Evolutionary conservation across 1,284 basidiomycete genomes (phyloP), one percentile per base, ranked within the genome.

Genomic region (Cystobasidium pallidum): DNA sequence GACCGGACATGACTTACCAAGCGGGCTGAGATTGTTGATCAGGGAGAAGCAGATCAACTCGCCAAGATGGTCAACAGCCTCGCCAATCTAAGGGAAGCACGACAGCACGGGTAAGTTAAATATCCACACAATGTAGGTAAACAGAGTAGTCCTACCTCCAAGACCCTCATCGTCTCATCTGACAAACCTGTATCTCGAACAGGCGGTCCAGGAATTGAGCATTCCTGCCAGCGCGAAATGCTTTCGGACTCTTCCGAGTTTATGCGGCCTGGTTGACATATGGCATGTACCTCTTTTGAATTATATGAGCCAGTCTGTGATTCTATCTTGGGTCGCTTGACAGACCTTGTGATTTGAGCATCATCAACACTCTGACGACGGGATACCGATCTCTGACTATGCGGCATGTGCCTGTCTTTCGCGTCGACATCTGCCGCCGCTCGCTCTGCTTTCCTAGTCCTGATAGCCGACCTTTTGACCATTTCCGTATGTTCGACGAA

Each of bases 1-100:
- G 57, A 39, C 10, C 21, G 19, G 39, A 32, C 15, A 19, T n/a
- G 13, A 45, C 67, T 17, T 32, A 71, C 68, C 68, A 10, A 71
- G 41, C 10, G 68, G 68, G 21, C 68, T 58, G 30, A 71, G 39
- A 24, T 64, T 54, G 30, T 71, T 59, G 8, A 59, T 26, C 10
- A 52, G 59, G 4, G 68, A 71, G 36, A 71, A 71, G 51, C 47
- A 43, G 21, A 71, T 57, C 4, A 71, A 15, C 34, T 71, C 68
- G 17, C 68, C 58, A 4, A 71, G 52, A 52, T 63, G 45, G 39
- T 64, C 51, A 11, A 71, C 55, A 41, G 55, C 43, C 26, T 57
- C 54, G 63, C 49, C 68, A 24, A 58, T 71, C 68, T 71, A 41
- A 7, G 19, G 32, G 15, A 17, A 13, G 17, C 2, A 34, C 8